These are phyloP conservation scores for Talaromyces sp. DNA, from an alignment of 2,329 filamentous ascomycete species.

Conservation along the genomic window DNA sequence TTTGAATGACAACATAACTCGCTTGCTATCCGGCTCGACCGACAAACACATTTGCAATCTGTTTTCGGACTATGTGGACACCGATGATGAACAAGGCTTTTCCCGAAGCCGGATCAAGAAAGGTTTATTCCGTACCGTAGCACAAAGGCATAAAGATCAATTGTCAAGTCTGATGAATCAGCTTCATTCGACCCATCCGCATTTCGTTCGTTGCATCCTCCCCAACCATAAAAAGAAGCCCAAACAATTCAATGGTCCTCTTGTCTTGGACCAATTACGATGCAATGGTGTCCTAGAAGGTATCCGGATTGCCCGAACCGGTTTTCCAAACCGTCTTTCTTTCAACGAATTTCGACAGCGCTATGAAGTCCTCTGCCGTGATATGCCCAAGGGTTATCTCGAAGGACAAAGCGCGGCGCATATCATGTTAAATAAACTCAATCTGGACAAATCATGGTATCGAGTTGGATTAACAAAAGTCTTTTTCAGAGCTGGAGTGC, in stretches of 20 bases:
- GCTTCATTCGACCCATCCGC: conserved; percentile 91
- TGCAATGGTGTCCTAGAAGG: conserved; percentile 99
- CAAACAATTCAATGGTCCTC: conserved; percentile 82
- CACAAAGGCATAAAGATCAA: conserved; percentile 95
- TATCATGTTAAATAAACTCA: conserved; percentile 84
- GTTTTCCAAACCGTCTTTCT: conserved; percentile 87
- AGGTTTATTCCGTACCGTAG: conserved; percentile 92
- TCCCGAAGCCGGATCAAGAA: conserved; percentile 85
- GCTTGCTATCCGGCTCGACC: conserved; percentile 75
- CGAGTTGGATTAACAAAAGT: conserved; percentile 95
- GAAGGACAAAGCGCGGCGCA: conserved; percentile 83
- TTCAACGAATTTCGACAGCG: conserved; percentile 93
- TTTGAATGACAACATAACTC: conserved; percentile 92
- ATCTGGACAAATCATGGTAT: conserved; percentile 79
- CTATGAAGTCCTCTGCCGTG: conserved; percentile 87
- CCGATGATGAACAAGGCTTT: conserved; percentile 68
- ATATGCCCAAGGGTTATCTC: conserved; percentile 84
- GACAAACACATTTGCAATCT: conserved; percentile 79
- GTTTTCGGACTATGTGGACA: conserved; percentile 82
- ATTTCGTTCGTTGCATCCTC: conserved; percentile 96
- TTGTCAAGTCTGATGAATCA: conserved; percentile 94
- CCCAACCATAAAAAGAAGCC: conserved; percentile 97
- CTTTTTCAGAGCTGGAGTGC: conserved; percentile 92
- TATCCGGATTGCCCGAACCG: conserved; percentile 92
- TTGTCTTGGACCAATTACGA: conserved; percentile 95